Evolutionary conservation across 805 yeast species (phyloP).

Genomic region (Yarrowia porcina): DNA sequence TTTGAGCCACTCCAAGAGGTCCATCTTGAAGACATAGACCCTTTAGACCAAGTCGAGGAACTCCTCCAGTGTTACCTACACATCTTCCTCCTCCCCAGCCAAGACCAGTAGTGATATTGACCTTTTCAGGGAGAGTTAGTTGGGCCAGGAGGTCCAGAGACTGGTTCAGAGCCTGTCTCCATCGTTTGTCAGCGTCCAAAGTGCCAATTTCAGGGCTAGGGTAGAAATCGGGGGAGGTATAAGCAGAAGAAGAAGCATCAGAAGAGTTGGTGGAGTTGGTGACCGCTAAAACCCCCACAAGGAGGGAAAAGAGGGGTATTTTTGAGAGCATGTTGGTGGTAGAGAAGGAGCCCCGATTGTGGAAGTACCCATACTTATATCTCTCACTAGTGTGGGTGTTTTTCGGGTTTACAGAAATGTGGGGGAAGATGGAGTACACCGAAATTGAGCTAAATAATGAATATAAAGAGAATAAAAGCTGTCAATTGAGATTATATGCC

Average conservation of each 20-base stretch:
- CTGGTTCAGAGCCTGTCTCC: background rate
- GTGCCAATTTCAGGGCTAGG: background rate
- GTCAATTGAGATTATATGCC: too few relatives aligned
- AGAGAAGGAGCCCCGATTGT: background rate
- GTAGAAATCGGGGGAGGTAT: background rate
- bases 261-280: background rate
- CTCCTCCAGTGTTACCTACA: slow-evolving; percentile 41
- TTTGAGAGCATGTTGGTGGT: background rate
- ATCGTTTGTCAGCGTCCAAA: background rate
- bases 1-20: slow-evolving; percentile 53
- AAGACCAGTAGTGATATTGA: slow-evolving; percentile 1
- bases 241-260: background rate
- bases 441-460: too few relatives aligned
- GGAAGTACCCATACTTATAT: background rate
- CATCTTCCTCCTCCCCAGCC: slow-evolving; percentile 1
- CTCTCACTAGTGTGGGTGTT: background rate
- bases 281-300: background rate
- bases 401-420: background rate
- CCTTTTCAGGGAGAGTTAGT: background rate
- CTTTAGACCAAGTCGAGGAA: slow-evolving; percentile 53
- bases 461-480: too few relatives aligned
- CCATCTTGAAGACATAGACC: slow-evolving; percentile 61
- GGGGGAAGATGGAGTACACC: background rate
- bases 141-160: background rate
- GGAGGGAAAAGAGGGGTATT: background rate